These are phyloP conservation scores for Saccharomyces pastorianus DNA, from an alignment of 1,139 yeast species.

Conservation along the genomic window DNA sequence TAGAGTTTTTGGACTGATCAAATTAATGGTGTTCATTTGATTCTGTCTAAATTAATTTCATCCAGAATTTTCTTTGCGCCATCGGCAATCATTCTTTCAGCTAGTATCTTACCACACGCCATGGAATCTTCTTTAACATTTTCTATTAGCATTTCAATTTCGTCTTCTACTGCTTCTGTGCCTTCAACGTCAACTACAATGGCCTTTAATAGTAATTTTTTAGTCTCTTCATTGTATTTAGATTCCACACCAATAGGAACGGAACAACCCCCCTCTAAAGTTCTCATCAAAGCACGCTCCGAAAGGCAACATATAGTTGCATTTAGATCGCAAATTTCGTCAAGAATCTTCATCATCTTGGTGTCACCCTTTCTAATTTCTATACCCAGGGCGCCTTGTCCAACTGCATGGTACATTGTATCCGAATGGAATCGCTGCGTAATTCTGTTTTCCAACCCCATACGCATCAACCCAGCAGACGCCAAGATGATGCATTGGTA, in stretches of 20 bases:
- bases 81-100: constrained; percentile 52
- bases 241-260: constrained; percentile 91
- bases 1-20: constrained; percentile 3
- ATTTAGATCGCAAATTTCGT: constrained; percentile 55
- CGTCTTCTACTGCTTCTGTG: constrained; percentile 47
- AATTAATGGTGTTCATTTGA: constrained; percentile 29
- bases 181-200: constrained; percentile 87
- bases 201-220: constrained; percentile 48
- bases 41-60: constrained; percentile 63
- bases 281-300: constrained; percentile 79
- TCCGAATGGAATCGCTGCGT: constrained; percentile 62
- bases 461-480: constrained; percentile 79
- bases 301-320: constrained; percentile 79
- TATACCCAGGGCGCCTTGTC: constrained; percentile 94
- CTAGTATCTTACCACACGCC: constrained; percentile 60
- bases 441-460: constrained; percentile 65
- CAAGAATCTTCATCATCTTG: constrained; percentile 49
- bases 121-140: constrained; percentile 53
- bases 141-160: constrained; percentile 19
- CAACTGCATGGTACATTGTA: constrained; percentile 92
- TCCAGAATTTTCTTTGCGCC: constrained; percentile 85
- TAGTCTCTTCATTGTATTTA: constrained; percentile 40
- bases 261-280: constrained; percentile 94
- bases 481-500: constrained; percentile 80
- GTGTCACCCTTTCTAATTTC: constrained; percentile 73